Evolutionary conservation across 805 yeast species (phyloP), one percentile per base, ranked within the genome.

Genomic region (Lipomyces sp.): DNA sequence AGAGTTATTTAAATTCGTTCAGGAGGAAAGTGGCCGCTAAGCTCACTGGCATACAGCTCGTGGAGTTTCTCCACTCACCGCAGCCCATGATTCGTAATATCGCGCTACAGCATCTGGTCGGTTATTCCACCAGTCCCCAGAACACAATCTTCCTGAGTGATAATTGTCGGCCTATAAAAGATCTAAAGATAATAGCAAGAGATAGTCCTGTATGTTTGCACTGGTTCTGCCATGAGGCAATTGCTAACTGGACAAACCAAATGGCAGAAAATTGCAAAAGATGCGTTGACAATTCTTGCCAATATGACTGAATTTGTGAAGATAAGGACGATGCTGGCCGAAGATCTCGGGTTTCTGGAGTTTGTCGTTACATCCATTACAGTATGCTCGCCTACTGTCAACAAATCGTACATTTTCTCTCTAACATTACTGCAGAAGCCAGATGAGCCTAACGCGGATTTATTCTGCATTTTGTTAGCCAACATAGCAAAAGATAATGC

Each of bases 81-180:
- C 91, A 89, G 74, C 87, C 90, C 2, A 88, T 89, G 10, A 90
- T 92, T 39, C 86, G 89, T 66, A 91, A 88, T 72, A 88, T 92
- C 64, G 98, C 98, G 0, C 80, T 93, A 58, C 95, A 90, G 73
- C 87, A 92, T 75, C 77, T 92, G 63, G 92, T 91, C 11, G 96
- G 93, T 2, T 90, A 83, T 76, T 88, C 96, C 8, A 85, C 87
- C 57, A 94, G 94, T 7, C 82, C 87, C 2, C 85, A 87, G 45
- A 86, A 85, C 60, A 79, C 81, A 48, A 81, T 91, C 37, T 94
- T 94, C 80, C 83, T 85, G 68, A 84, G 86, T 73, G 87, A 91
- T 75, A 84, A 90, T 73, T 87, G 82, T 74, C 84, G 84, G 67
- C 89, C 97, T 3, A 84, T 92, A 66, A 81, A 82, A 59, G 96